Evolutionary conservation across 371 early-diverging fungal genomes (phyloP), one percentile per base, ranked within the genome.

Genomic region (Caulochytrium protostelioides): DNA sequence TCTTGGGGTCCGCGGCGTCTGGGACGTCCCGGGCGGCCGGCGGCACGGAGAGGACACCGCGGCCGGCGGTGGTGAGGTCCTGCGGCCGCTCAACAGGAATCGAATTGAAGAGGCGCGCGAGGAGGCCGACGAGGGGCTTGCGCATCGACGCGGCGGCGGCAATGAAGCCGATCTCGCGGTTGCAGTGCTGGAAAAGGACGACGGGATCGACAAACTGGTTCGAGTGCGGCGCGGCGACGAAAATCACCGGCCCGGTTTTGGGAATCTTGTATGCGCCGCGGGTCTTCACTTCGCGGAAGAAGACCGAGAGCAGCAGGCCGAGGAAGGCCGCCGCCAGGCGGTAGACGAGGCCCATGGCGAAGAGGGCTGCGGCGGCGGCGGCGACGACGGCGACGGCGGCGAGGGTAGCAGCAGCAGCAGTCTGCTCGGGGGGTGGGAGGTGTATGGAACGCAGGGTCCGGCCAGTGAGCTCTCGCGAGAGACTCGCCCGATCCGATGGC

Each of bases 161-260:
- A 15, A 94, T 44, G 36, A 79, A 83, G 33, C 75, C 79, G 19
- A 87, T 74, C 18, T 71, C 60, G 16, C 89, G 72, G 14, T 70
- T 66, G 33, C 76, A 74, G 35, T 70, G 70, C 32, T 69, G 64
- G 39, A 79, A 57, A 18, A 85, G 58, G 22, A 87, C 68, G 8
- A 86, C 40, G 4, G 90, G 86, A 47, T 94, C 95, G 7, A 91
- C 71, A 55, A 94, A 91, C 67, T 89, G 95, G 59, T 90, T 91
- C 22, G 83, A 80, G 64, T 91, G 95, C 12, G 92, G 91, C 1
- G 84, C 92, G 2, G 74, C 83, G 23, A 85, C 83, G 52, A 94
- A 94, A 32, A 94, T 79, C 30, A 87, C 77, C 3, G 89, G 87
- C 0, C 84, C 87, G 5, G 28, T 54, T 28, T 45, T 39, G 3